Base-by-base conservation (phyloP, 805 yeast species). In the Isabelozyma rhagii region DNA sequence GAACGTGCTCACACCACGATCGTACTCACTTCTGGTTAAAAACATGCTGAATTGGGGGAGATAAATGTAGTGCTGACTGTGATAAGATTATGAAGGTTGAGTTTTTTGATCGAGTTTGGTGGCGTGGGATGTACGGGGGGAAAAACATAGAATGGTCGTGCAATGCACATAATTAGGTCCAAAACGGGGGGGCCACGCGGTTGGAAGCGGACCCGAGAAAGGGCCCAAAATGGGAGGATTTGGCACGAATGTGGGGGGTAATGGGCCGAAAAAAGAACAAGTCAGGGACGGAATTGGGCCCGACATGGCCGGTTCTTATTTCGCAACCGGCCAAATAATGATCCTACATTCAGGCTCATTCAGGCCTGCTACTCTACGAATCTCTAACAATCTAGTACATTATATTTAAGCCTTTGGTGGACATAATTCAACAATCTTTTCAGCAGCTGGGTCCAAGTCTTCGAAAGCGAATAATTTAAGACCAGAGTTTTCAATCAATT, bases 11-110 rank as follows among this genome's bases (percentile, higher is more conserved):
- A 94, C 99, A 55, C 99, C 99, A 70, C 99, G 87, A 68, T 94
- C 99, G 70, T 94, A 94, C 78, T 94, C 99, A 74, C 96, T 88
- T 85, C 99, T 87, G n/a, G 99, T 94, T 58, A 94, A 81, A 73
- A 94, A 94, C 99, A 94, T 94, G 47, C 49, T 41, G 29, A 18
- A 39, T 21, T 15, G 21, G 21, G 10, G 41, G 21, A 39, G 41
- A 39, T 11, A n/a, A 15, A 39, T 17, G 10, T 13, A 36, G 14
- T 36, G 39, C 14, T 36, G 14, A 36, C 14, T 5, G 14, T 9
- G 41, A 39, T 14, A 15, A 39, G 17, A 39, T 36, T 7, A 39
- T 39, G 17, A 14, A 39, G 36, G 10, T 31, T 9, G 5, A 10
- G n/a, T 10, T 9, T 31, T 31, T 39, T 39, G 41, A 39, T 21